Evolutionary conservation across 2,329 filamentous ascomycete species (phyloP), one percentile per base, ranked within the genome.

Genomic region (Colletotrichum sp.): DNA sequence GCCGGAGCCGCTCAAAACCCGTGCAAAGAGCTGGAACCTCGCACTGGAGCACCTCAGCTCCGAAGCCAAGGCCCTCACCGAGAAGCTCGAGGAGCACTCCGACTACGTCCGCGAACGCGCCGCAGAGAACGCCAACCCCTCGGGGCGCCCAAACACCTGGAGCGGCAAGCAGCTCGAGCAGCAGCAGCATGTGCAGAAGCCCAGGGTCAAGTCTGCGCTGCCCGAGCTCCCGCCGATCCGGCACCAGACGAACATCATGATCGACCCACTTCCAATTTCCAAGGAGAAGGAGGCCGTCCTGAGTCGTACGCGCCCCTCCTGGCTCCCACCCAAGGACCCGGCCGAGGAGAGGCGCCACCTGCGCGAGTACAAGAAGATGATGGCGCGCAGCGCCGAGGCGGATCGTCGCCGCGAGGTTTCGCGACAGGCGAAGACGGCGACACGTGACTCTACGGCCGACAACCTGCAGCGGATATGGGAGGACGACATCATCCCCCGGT

Each of bases 321-420:
- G 95, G 95, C 87, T 97, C 4, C 95, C 95, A 1, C 95, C 95
- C 2, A 97, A 97, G 85, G 93, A 97, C 78, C 96, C 95, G 3
- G 94, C 94, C 70, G 97, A 99, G 84, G 97, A 99, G 86, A 94
- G 92, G 82, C 93, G 93, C 79, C 97, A 99, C 84, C 83, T 99
- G 78, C 96, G 91, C 81, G 93, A 97, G 82, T 97, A 96, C 82
- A 93, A 96, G 84, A 92, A 90, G 83, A 96, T 97, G 94, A 95
- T 96, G 93, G 89, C 88, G 0, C 87, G 87, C 60, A 92, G 91
- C 78, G 83, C 87, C 68, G 91, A 91, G 80, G 89, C 91, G 0
- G 92, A 93, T 36, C 89, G 90, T 74, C 90, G 90, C 80, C 91
- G 86, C 78, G 91, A 93, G 78, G 88, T 87, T 1, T 85, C 87